Evolutionary conservation across 805 yeast species (phyloP), one percentile per base, ranked within the genome.

Genomic region (Saccharomycopsis schoenii): DNA sequence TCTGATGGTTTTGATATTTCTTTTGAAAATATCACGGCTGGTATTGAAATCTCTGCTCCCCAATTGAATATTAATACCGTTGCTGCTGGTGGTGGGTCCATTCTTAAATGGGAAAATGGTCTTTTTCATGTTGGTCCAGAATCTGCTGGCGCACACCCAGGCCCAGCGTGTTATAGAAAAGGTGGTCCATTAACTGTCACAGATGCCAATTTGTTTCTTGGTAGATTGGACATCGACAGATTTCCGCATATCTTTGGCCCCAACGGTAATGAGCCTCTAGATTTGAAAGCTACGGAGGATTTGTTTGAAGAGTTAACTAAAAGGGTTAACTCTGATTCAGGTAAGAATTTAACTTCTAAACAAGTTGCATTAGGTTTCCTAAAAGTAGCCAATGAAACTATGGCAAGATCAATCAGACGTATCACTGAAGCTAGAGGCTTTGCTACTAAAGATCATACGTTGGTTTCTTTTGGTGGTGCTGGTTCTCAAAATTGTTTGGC

Each of bases 381-480:
- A 59, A 73, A 75, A 61, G 80, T 78, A 54, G 81, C 82, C 2
- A 73, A 76, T 62, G 76, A 73, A 58, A 70, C 74, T 37, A 78
- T 78, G 81, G 79, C 80, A 14, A 75, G 76, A 62, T 79, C 81
- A 2, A 77, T 78, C 58, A 72, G 81, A 62, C 77, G 72, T 55
- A 66, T 78, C 58, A 78, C 82, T 0, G 82, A 78, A 64, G 73
- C 78, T 17, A 75, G 74, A 65, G 82, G 82, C 40, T 75, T 70
- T 61, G 76, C 72, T 62, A 74, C 75, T 17, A 65, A 76, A 57
- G 74, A 75, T 52, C 81, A 78, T 65, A 73, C 72, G 34, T 68
- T 78, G 60, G 80, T 79, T 4, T 73, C 79, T 2, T 78, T 78
- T 66, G 82, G 82, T 60, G 82, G 81, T 60, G 79, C 81, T 56